A percentile compares a stretch with the other conserved stretches of the same genome.
Conservation (phyloP, 768 basidiomycete species). For the Russula virescens region DNA sequence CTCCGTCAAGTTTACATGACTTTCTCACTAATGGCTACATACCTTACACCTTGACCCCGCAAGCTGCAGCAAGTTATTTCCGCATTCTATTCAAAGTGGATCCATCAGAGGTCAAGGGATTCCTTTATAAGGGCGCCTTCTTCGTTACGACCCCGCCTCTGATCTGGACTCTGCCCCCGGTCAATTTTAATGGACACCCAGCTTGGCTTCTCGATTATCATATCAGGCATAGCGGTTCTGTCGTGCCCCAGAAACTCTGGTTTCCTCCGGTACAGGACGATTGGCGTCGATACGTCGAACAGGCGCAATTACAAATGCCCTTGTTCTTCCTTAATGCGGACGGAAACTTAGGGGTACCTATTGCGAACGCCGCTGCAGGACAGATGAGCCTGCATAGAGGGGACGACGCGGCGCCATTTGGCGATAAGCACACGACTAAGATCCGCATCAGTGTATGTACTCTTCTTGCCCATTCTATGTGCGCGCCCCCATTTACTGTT, state of each 20-base stretch:
- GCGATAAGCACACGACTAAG: constrained; percentile 5
- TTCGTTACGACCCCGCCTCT: neutral
- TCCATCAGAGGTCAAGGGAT: neutral
- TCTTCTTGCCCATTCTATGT: neutral
- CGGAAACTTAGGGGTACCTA: constrained; percentile 13
- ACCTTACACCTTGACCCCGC: constrained; percentile 12
- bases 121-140: neutral
- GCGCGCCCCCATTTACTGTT: neutral
- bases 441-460: constrained; percentile 13
- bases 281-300: constrained; percentile 17
- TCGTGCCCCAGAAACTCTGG: constrained; percentile 21
- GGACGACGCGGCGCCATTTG: constrained; percentile 3
- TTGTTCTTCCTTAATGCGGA: constrained; percentile 11
- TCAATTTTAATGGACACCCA: neutral
- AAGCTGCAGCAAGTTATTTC: neutral
- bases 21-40: constrained; percentile 15
- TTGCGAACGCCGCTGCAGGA: constrained; percentile 11
- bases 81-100: constrained; percentile 6
- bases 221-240: constrained; percentile 1
- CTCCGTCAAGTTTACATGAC: neutral
- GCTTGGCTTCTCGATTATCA: constrained; percentile 14
- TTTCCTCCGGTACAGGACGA: constrained; percentile 12
- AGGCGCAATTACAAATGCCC: constrained; percentile 12
- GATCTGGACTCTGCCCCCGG: neutral
- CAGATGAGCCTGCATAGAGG: constrained; percentile 1